These are phyloP conservation scores for Strobilomyces echinocephalus DNA, from an alignment of 768 basidiomycete species.

Conservation along the genomic window DNA sequence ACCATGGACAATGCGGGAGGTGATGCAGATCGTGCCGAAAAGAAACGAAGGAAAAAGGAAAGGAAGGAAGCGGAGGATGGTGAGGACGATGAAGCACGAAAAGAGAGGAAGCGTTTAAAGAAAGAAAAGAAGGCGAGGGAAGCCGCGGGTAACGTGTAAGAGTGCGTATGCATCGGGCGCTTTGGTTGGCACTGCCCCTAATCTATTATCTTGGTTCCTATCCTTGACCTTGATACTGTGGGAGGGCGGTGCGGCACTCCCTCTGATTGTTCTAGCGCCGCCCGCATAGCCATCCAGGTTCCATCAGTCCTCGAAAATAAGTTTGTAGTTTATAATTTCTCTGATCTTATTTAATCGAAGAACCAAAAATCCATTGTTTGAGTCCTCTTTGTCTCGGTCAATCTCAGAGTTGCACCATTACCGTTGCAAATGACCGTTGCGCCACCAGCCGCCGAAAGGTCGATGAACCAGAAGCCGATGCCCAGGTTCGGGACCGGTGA, in stretches of 20 bases:
- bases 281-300: constrained; percentile 7
- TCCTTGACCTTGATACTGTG: constrained; percentile 9
- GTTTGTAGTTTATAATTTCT: constrained; percentile 1
- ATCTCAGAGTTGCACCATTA: background rate
- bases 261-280: constrained; percentile 6
- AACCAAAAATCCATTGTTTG: background rate
- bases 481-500: constrained; percentile 72
- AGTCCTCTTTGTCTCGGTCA: background rate
- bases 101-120: constrained; percentile 60
- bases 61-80: constrained; percentile 44
- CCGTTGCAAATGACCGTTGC: constrained; percentile 5
- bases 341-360: background rate
- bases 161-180: background rate
- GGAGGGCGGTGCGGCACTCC: background rate
- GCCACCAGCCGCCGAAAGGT: constrained; percentile 34
- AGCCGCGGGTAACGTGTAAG: constrained; percentile 30
- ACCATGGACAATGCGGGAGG: constrained; percentile 31
- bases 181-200: background rate
- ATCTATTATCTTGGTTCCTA: constrained; percentile 1
- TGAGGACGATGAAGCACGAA: constrained; percentile 55
- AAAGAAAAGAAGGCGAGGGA: constrained; percentile 63
- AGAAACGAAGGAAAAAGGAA: constrained; percentile 43
- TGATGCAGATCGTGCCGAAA: constrained; percentile 52
- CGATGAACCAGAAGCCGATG: constrained; percentile 46
- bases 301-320: constrained; percentile 7